phyloP scores from a whole-genome alignment of 768 basidiomycete genomes.

The Pleurotus pulmonarius region DNA sequence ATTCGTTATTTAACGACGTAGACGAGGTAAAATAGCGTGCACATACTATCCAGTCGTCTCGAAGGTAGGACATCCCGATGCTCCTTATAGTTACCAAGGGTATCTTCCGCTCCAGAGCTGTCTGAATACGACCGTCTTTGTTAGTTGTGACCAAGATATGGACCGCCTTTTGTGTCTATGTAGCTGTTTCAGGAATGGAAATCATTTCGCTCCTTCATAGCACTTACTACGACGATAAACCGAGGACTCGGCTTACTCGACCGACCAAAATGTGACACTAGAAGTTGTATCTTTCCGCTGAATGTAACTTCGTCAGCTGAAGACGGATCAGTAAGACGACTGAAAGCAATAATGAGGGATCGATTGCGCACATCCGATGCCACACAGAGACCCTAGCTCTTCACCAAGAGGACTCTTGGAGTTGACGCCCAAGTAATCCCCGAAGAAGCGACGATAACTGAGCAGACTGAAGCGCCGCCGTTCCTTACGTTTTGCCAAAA shows the following conservation, averaged over 20 bases:
- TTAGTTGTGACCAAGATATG: conserved; percentile 64
- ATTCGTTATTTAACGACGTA: neutral
- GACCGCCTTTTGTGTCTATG: conserved; percentile 80
- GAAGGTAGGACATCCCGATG: conserved; percentile 81
- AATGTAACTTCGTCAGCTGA: conserved; percentile 78
- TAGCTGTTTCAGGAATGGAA: conserved; percentile 1
- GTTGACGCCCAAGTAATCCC: conserved; percentile 93
- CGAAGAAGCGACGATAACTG: conserved; percentile 91
- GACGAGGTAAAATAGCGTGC: neutral
- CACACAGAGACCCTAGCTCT: conserved; percentile 68
- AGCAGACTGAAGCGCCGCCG: conserved; percentile 89
- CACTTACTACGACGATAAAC: conserved; percentile 81
- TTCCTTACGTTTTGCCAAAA: conserved; percentile 90
- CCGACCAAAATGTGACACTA: conserved; percentile 81
- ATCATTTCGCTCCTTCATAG: neutral
- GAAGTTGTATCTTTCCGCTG: conserved; percentile 74
- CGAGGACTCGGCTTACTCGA: conserved; percentile 93
- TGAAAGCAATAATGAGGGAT: neutral
- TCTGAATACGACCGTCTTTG: conserved; percentile 59
- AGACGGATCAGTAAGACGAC: conserved; percentile 3
- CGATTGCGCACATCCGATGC: conserved; percentile 59
- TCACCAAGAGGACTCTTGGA: conserved; percentile 75
- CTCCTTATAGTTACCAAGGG: conserved; percentile 83
- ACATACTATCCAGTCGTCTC: conserved; percentile 92
- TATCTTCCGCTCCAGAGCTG: conserved; percentile 80